Conservation (phyloP, 1,284 basidiomycete species). For the Cystobasidium sp. region DNA sequence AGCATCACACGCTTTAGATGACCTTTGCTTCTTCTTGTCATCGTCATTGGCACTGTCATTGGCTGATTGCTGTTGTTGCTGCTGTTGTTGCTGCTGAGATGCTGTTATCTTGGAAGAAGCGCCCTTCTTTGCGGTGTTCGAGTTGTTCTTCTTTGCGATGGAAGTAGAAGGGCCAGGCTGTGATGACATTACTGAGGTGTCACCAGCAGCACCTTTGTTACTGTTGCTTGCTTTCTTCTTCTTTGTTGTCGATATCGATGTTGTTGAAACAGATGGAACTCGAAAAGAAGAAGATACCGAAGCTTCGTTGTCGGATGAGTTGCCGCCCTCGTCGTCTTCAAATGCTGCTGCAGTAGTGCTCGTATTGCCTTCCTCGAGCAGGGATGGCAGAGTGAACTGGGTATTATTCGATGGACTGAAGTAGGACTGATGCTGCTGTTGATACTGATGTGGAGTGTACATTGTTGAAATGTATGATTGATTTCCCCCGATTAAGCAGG, state of each 20-base stretch:
- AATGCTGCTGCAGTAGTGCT: background rate
- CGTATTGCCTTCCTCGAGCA: background rate
- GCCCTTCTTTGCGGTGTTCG: constrained; percentile 5
- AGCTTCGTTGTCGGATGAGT: too few species aligned
- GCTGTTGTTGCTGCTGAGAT: constrained; percentile 6
- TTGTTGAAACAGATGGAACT: too few species aligned
- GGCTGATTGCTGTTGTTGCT: constrained; percentile 13
- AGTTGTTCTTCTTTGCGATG: background rate
- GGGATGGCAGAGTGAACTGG: background rate
- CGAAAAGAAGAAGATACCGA: too few species aligned
- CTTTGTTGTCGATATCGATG: too few species aligned
- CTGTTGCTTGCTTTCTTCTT: too few species aligned
- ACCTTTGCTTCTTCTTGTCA: constrained; percentile 43
- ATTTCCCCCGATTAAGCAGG: background rate
- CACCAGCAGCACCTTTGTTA: too few species aligned
- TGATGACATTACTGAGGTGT: too few species aligned
- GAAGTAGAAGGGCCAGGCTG: background rate
- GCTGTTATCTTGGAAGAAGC: background rate
- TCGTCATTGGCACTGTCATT: constrained; percentile 22
- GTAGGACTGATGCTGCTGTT: background rate
- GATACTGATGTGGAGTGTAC: background rate
- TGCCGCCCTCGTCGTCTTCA: too few species aligned
- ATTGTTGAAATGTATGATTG: background rate
- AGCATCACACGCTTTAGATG: constrained; percentile 32
- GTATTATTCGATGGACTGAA: background rate